Evolutionary conservation across 148 eudicot species (phyloP).

Genomic region (Dysphania ambrosioides): DNA sequence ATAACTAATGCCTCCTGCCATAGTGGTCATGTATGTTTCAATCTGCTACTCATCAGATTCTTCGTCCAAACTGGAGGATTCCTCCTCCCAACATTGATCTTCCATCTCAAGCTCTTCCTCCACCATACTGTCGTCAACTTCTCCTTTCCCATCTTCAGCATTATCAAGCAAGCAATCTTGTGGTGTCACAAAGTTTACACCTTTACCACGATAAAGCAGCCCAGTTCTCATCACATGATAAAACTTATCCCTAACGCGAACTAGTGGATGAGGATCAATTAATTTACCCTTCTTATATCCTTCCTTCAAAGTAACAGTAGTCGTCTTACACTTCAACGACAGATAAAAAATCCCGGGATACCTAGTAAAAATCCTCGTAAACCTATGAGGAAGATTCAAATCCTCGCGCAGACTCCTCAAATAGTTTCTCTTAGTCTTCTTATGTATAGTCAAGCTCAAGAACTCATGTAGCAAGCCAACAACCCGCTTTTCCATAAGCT

Average conservation of each 20-base stretch:
- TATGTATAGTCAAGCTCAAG: constrained; percentile 79
- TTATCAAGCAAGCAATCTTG: constrained; percentile 43
- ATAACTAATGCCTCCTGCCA: neutral
- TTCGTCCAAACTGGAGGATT: constrained; percentile 37
- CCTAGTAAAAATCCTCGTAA: constrained; percentile 82
- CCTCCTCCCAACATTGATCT: constrained; percentile 47
- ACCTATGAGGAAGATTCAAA: constrained; percentile 80
- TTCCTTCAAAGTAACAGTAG: constrained; percentile 74
- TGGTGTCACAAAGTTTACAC: constrained; percentile 41
- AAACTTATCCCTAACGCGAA: constrained; percentile 61
- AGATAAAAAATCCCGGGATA: constrained; percentile 94
- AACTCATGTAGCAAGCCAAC: constrained; percentile 88
- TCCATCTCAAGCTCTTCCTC: constrained; percentile 45
- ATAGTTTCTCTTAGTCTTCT: constrained; percentile 86
- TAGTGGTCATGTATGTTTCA: constrained; percentile 1
- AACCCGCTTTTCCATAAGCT: constrained; percentile 88
- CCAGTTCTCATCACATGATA: constrained; percentile 89
- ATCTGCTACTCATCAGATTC: constrained; percentile 41
- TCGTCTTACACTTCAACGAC: constrained; percentile 92
- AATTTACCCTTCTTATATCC: constrained; percentile 68
- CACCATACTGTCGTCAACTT: constrained; percentile 14
- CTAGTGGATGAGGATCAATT: constrained; percentile 58
- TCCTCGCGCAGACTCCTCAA: constrained; percentile 68
- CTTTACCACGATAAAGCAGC: constrained; percentile 65
- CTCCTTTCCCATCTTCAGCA: constrained; percentile 28